Evolutionary conservation across 106 monocot species (phyloP), one percentile per base, ranked within the genome.

Genomic region (Dendrobium officinale): DNA sequence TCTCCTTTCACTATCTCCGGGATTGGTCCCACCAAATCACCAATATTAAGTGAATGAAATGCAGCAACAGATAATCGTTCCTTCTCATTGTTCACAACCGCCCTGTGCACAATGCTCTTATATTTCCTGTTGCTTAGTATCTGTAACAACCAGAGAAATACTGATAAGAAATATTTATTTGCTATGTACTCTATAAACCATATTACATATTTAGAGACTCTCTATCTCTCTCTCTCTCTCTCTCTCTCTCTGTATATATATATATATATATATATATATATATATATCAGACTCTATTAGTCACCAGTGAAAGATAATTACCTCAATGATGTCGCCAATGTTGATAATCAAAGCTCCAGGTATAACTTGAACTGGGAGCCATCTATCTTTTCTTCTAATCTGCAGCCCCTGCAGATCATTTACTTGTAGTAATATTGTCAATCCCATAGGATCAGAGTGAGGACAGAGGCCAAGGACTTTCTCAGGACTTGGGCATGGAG

Each of bases 71-170:
- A 95, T 11, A 95, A 72, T 74, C 90, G 41, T 31, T 86, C 84
- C 11, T 17, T 67, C 47, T 88, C 78, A 16, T 55, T 33, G 73
- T 82, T 84, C 8, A 85, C 83, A 66, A 92, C 82, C 20, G 81
- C 94, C 40, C 90, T 83, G 83, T 95, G 94, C 45, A 92, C 92
- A n/a, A 18, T 86, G 73, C 94, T 92, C 84, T 88, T 92, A 83
- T 94, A 94, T 56, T 59, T 85, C 43, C 94, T 88, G 54, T 94
- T 94, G 11, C 86, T 88, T 17, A 91, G 15, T 8, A 92, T 89
- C 91, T 91, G 82, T 43, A 74, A 40, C n/a, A 6, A 80, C 5
- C 51, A 64, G 8, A 64, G n/a, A 64, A 64, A 64, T 64, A 64
- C 9, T 64, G 20, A 59, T 59, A 16, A n/a, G 5, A n/a, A 59